A percentile compares a stretch with the other conserved stretches of the same genome.
Evolutionary conservation across 2,329 filamentous ascomycete genomes (phyloP).

Genomic region (Hirsutella thompsonii): DNA sequence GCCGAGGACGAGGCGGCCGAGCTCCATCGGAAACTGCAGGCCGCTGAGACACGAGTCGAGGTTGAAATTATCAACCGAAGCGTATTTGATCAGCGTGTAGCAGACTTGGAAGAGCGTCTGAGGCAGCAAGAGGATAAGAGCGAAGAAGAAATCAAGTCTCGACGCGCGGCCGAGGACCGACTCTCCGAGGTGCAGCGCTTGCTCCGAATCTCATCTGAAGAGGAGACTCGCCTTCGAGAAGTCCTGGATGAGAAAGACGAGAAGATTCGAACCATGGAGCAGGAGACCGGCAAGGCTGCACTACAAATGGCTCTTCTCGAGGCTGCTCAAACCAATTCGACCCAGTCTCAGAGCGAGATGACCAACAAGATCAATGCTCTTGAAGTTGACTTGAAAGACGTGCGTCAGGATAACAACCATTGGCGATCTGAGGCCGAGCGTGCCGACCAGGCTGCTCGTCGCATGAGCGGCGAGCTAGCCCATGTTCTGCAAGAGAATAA

Average conservation of each 20-base stretch:
- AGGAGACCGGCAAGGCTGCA: constrained; percentile 36
- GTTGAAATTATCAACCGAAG: constrained; percentile 49
- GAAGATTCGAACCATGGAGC: constrained; percentile 47
- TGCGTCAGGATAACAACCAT: constrained; percentile 43
- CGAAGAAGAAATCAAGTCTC: constrained; percentile 49
- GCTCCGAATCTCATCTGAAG: constrained; percentile 56
- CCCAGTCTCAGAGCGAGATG: constrained; percentile 41
- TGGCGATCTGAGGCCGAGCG: constrained; percentile 51
- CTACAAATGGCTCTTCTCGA: constrained; percentile 57
- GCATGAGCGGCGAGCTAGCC: constrained; percentile 34
- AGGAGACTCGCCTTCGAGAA: constrained; percentile 55
- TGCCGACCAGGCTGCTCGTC: constrained; percentile 36
- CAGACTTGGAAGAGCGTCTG: constrained; percentile 57
- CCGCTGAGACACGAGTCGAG: constrained; percentile 45
- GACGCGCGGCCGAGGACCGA: constrained; percentile 58
- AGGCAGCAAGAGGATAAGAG: constrained; percentile 48
- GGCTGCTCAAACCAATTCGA: constrained; percentile 46
- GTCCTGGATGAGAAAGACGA: constrained; percentile 58
- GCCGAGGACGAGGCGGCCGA: constrained; percentile 42
- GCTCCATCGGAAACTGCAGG: constrained; percentile 39
- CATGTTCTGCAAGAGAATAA: constrained; percentile 49
- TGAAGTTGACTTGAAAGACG: constrained; percentile 41
- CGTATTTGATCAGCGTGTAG: constrained; percentile 45
- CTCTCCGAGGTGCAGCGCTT: constrained; percentile 60
- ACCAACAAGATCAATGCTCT: constrained; percentile 39